A percentile compares a stretch with the other conserved stretches of the same genome.
Evolutionary conservation across 139 green algal species (phyloP).

Genomic region (Haematococcus sp.): DNA sequence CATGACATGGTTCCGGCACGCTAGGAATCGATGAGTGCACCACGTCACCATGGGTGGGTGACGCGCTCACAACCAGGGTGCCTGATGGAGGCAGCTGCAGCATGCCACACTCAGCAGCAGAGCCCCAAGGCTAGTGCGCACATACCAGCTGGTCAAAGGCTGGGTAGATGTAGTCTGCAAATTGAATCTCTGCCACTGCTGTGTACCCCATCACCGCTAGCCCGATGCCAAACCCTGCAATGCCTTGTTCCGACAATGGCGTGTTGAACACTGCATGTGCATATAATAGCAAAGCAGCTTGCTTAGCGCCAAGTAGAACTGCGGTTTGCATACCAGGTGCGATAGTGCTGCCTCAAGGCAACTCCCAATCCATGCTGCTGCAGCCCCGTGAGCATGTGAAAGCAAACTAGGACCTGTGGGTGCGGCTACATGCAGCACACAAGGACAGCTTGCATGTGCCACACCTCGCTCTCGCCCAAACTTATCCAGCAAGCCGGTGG

Average conservation of each 20-base stretch:
- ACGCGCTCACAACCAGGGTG: neutral
- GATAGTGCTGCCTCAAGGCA: too few species aligned
- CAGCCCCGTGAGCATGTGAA: slow-evolving; percentile 35
- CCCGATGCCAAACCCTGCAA: slow-evolving; percentile 90
- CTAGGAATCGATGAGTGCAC: too few species aligned
- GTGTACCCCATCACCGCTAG: slow-evolving; percentile 72
- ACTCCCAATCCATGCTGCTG: too few species aligned
- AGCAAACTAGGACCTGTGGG: neutral
- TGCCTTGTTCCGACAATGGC: slow-evolving; percentile 87
- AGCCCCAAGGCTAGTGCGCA: neutral
- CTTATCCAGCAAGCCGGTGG: slow-evolving; percentile 68
- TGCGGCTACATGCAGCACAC: neutral
- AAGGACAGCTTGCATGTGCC: too few species aligned
- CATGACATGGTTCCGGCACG: too few species aligned
- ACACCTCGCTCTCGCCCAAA: slow-evolving; percentile 61
- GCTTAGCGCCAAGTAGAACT: too few species aligned
- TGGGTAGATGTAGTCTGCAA: slow-evolving; percentile 92
- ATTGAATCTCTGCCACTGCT: slow-evolving; percentile 89
- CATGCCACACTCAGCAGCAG: neutral
- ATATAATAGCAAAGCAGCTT: too few species aligned
- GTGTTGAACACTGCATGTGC: slow-evolving; percentile 94
- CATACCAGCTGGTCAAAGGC: slow-evolving; percentile 94
- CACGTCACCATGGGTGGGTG: too few species aligned
- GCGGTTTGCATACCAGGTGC: too few species aligned
- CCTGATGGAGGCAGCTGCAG: neutral